Evolutionary conservation across 148 eudicot species (phyloP).

Genomic region (Nepenthes gracilis): DNA sequence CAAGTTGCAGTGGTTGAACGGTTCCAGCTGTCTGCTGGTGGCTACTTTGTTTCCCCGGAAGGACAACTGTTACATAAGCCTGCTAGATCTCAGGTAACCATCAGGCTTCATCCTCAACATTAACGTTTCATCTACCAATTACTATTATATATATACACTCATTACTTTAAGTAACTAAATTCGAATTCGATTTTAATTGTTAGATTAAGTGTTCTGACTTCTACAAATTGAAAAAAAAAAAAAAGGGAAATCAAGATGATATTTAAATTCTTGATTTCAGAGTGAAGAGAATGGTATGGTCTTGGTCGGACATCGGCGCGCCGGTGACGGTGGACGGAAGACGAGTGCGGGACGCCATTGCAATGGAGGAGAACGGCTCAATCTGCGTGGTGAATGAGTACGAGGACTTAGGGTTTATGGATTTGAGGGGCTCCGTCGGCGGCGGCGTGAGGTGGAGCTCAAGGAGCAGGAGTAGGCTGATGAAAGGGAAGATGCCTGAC

Average conservation of each 20-base stretch:
- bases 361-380: conserved; percentile 54
- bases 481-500: conserved; percentile 54
- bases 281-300: conserved; percentile 63
- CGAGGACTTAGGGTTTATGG: conserved; percentile 86
- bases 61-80: conserved; percentile 76
- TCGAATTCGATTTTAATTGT: not conserved
- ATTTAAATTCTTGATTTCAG: conserved; percentile 46
- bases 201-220: too few species aligned
- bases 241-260: too few species aligned
- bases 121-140: too few species aligned
- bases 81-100: conserved; percentile 41
- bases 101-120: too few species aligned
- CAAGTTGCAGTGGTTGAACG: conserved; percentile 66
- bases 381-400: conserved; percentile 81
- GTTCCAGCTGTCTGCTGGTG: conserved; percentile 51
- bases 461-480: conserved; percentile 51
- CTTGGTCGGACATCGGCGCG: conserved; percentile 63
- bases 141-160: too few species aligned
- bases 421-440: conserved; percentile 39
- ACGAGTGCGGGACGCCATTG: conserved; percentile 73
- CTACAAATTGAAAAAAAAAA: too few species aligned
- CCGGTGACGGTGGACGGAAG: conserved; percentile 34
- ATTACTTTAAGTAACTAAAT: too few species aligned
- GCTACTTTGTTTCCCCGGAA: conserved; percentile 78
- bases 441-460: conserved; percentile 77